These are phyloP conservation scores for Apiospora hydei DNA, from an alignment of 2,329 filamentous ascomycete species.

Conservation along the genomic window DNA sequence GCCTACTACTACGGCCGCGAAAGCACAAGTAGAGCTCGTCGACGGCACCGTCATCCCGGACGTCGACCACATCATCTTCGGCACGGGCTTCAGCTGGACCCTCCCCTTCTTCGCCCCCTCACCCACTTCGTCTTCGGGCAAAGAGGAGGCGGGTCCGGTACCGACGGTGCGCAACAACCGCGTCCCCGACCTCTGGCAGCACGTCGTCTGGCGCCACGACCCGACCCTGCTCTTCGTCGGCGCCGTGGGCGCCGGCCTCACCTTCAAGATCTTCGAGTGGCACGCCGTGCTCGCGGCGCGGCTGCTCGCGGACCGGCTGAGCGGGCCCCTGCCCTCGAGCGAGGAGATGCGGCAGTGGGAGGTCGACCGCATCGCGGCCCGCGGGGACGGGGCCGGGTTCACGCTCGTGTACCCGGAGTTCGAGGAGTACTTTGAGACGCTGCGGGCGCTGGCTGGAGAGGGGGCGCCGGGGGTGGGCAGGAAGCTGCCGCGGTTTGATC, in stretches of 20 bases:
- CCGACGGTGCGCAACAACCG: constrained; percentile 62
- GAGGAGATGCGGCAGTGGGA: constrained; percentile 65
- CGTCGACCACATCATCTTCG: constrained; percentile 70
- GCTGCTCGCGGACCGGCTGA: constrained; percentile 61
- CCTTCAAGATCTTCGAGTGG: constrained; percentile 75
- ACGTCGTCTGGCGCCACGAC: constrained; percentile 62
- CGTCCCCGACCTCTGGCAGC: constrained; percentile 63
- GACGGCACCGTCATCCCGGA: constrained; percentile 60
- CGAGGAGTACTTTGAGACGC: constrained; percentile 68
- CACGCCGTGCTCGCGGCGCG: constrained; percentile 69
- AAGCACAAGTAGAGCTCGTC: constrained; percentile 58
- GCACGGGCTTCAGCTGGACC: constrained; percentile 71
- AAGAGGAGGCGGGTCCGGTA: constrained; percentile 40
- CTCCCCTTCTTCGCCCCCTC: constrained; percentile 59
- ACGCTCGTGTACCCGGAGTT: constrained; percentile 67
- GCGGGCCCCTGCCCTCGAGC: constrained; percentile 50
- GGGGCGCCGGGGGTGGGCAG: constrained; percentile 52
- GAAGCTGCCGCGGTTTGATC: constrained; percentile 51
- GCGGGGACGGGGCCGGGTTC: constrained; percentile 65
- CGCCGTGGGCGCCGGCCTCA: constrained; percentile 64
- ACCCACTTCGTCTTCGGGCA: neutral
- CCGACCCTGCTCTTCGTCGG: constrained; percentile 65
- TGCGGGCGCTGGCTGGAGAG: constrained; percentile 58
- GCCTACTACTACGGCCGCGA: neutral
- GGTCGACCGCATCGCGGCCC: constrained; percentile 55